Evolutionary conservation across 2,329 filamentous ascomycete genomes (phyloP), one percentile per base, ranked within the genome.

Genomic region (Dothidotthia symphoricarpi): DNA sequence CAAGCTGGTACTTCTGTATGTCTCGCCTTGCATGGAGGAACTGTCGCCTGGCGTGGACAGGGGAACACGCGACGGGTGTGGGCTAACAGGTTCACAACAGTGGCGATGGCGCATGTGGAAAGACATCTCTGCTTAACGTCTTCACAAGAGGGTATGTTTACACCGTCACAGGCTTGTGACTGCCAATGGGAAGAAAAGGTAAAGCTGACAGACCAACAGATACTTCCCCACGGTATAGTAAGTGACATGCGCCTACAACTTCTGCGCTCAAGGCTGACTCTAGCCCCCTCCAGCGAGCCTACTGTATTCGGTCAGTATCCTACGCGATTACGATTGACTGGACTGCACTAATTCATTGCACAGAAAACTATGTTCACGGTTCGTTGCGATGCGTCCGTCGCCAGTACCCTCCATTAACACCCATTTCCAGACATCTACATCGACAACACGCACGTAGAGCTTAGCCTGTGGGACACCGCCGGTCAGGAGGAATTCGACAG

Each of bases 401-500:
- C 17, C 14, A 30, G 11, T 4, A 14, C n/a, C 16, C 7, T 24
- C 26, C 7, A 24, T 30, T 54, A 36, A 53, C 49, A 8, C 45
- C 31, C 17, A 22, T 11, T 27, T 22, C 25, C 57, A 93, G 91
- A 98, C 68, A 96, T 98, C 68, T 98, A 95, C 69, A 93, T 98
- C 66, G 93, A 98, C 67, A 90, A 85, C 64, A 87, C 90, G 35
- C 91, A 97, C 71, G 95, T 98, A 67, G 93, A 98, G 69, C 78
- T 98, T 39, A 96, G 91, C 42, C 78, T 98, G 43, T 98, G 93
- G 93, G 93, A 98, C 69, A 98, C 93, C 0, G 93, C 93, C 26
- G 93, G 93, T 16, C 93, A 98, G 72, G 93, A 98, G 75, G 93
- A 98, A 79, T 98, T 97, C 73, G 93, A 98, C 71, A 83, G 93